Evolutionary conservation across 108 stramenopile species (phyloP).

Genomic region (Mayamaea pseudoterrestris): DNA sequence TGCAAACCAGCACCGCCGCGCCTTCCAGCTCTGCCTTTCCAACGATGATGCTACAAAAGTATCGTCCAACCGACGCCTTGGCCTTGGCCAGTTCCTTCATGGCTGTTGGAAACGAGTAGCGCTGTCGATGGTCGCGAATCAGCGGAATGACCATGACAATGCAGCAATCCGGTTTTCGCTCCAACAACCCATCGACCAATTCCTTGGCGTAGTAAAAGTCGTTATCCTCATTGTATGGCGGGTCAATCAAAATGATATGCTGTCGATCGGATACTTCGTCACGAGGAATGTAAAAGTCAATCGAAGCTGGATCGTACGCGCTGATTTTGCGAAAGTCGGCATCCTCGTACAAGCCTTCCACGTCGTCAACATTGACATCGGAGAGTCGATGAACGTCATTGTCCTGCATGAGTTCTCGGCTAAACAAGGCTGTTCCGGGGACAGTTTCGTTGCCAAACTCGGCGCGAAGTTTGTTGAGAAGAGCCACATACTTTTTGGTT

Average conservation of each 20-base stretch:
- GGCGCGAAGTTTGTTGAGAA: too few relatives aligned
- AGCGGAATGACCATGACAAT: slow-evolving; percentile 3
- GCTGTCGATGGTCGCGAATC: slow-evolving; percentile 1
- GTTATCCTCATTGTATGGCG: slow-evolving; percentile 2
- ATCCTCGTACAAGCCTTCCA: slow-evolving; percentile 1
- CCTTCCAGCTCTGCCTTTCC: slow-evolving; percentile 4
- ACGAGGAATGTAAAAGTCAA: slow-evolving; percentile 4
- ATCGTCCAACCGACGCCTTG: slow-evolving; percentile 6
- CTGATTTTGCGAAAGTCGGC: neutral
- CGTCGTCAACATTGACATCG: slow-evolving; percentile 2
- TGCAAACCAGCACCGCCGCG: slow-evolving; percentile 1
- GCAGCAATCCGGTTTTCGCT: slow-evolving; percentile 1
- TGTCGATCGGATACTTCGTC: neutral
- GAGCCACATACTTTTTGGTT: too few relatives aligned
- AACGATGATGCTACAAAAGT: slow-evolving; percentile 2
- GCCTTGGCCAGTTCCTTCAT: slow-evolving; percentile 5
- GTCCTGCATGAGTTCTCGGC: too few relatives aligned
- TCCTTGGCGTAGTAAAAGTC: neutral
- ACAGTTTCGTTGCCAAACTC: too few relatives aligned
- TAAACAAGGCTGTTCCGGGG: too few relatives aligned
- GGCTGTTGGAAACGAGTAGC: slow-evolving; percentile 1
- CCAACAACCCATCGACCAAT: slow-evolving; percentile 1
- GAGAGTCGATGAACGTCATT: slow-evolving; percentile 5
- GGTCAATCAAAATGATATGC: slow-evolving; percentile 5
- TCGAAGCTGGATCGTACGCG: neutral